phyloP scores from a whole-genome alignment of 768 basidiomycete genomes.

The Naganishia antarctica region DNA sequence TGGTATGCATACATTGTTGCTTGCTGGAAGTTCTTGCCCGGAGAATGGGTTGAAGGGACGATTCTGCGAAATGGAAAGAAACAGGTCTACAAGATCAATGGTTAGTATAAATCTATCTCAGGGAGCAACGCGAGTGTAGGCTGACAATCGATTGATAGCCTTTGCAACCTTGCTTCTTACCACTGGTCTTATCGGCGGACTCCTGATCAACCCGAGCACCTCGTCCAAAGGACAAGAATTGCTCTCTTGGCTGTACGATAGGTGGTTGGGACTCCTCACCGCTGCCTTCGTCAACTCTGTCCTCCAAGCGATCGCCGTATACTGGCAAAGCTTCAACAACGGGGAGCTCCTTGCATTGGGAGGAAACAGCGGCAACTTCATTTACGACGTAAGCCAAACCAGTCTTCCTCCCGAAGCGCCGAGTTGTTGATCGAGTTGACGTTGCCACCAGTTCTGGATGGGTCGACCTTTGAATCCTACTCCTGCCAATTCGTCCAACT shows the following conservation, averaged over 20 bases:
- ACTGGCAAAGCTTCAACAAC: slow-evolving; percentile 63
- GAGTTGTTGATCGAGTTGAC: neutral
- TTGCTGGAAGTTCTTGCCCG: slow-evolving; percentile 74
- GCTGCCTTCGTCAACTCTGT: slow-evolving; percentile 74
- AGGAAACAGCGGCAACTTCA: slow-evolving; percentile 79
- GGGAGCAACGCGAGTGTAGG: too few relatives aligned
- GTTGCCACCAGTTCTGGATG: slow-evolving; percentile 39
- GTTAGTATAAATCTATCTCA: too few relatives aligned
- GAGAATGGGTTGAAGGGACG: slow-evolving; percentile 66
- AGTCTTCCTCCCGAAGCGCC: neutral
- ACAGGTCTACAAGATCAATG: slow-evolving; percentile 90
- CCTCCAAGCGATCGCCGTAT: slow-evolving; percentile 67
- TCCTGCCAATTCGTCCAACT: slow-evolving; percentile 48
- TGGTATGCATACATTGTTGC: slow-evolving; percentile 88
- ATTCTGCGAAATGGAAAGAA: slow-evolving; percentile 68
- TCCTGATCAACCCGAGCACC: slow-evolving; percentile 56
- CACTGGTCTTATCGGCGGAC: slow-evolving; percentile 65
- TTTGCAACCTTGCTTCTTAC: slow-evolving; percentile 77
- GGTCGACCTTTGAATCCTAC: slow-evolving; percentile 64
- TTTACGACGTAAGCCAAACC: slow-evolving; percentile 73
- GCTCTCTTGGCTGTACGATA: slow-evolving; percentile 85
- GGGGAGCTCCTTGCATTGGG: slow-evolving; percentile 77
- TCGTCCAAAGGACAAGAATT: slow-evolving; percentile 61
- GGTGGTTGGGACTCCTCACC: slow-evolving; percentile 83
- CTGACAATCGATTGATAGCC: neutral